Evolutionary conservation across 345 rosid species (phyloP).

Genomic region (Orychophragmus violaceus): DNA sequence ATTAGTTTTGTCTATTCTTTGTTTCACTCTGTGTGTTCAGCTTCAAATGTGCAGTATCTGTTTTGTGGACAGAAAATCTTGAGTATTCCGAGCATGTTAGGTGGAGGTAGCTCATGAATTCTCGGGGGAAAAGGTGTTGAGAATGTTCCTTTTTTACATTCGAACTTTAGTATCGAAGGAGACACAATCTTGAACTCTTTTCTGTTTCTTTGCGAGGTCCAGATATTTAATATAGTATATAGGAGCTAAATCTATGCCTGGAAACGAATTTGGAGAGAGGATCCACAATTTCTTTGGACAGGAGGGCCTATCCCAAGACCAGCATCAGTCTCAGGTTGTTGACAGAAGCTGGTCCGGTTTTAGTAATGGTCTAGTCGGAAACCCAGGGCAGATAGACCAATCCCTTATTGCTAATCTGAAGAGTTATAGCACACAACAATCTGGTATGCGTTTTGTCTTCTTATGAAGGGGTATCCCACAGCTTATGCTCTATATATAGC

Average conservation of each 20-base stretch:
- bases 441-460: slow-evolving; percentile 45
- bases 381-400: slow-evolving; percentile 54
- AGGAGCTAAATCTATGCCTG: slow-evolving; percentile 76
- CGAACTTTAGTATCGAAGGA: neutral
- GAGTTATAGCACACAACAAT: slow-evolving; percentile 46
- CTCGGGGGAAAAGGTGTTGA: neutral
- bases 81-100: neutral
- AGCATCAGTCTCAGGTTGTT: slow-evolving; percentile 51
- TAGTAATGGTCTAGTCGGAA: slow-evolving; percentile 52
- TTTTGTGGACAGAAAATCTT: neutral
- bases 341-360: slow-evolving; percentile 60
- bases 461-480: neutral
- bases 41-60: neutral
- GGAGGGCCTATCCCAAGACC: slow-evolving; percentile 60
- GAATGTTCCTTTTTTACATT: neutral
- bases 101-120: neutral
- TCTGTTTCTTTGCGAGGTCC: neutral
- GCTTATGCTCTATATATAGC: neutral
- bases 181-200: neutral
- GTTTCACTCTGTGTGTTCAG: neutral
- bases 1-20: neutral
- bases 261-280: slow-evolving; percentile 90
- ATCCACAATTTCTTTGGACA: slow-evolving; percentile 80
- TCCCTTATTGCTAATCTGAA: slow-evolving; percentile 50
- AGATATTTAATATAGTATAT: slow-evolving; percentile 21